Conservation (phyloP, 2,329 filamentous ascomycete genomes). For the Simplicillium sp. region DNA sequence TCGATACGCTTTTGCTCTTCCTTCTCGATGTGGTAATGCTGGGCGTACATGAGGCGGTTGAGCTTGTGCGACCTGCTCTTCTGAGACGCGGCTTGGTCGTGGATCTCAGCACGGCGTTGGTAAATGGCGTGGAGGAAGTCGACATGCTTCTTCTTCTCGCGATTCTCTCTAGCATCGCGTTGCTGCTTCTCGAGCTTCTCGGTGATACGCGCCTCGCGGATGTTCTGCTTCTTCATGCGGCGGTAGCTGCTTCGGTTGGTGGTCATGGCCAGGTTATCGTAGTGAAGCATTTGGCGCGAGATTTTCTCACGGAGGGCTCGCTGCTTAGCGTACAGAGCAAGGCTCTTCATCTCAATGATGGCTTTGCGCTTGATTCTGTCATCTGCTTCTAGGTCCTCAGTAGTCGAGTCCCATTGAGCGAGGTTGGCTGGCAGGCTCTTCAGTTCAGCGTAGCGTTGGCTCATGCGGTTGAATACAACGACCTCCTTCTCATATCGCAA, state of each 20-base stretch:
- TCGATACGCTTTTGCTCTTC: conserved; percentile 99
- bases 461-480: conserved; percentile 83
- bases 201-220: conserved; percentile 91
- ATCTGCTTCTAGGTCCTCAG: conserved; percentile 58
- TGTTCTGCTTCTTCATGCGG: conserved; percentile 92
- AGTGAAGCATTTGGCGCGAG: conserved; percentile 85
- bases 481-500: conserved; percentile 79
- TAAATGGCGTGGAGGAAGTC: conserved; percentile 86
- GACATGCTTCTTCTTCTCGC: conserved; percentile 94
- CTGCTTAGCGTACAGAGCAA: conserved; percentile 83
- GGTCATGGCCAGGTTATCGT: conserved; percentile 94
- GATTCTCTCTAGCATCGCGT: conserved; percentile 86
- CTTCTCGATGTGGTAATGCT: conserved; percentile 95
- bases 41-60: conserved; percentile 76
- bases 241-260: conserved; percentile 87
- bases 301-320: conserved; percentile 77
- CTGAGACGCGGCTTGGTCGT: conserved; percentile 55
- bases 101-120: conserved; percentile 71
- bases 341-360: conserved; percentile 89
- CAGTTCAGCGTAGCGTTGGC: conserved; percentile 73
- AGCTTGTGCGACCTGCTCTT: conserved; percentile 74
- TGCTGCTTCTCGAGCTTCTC: conserved; percentile 99
- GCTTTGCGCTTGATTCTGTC: conserved; percentile 80
- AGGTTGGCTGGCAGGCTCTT: conserved; percentile 78
- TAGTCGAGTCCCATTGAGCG: conserved; percentile 74